Percentiles rank a stretch among this genome's conserved stretches.
Evolutionary conservation across 2,329 filamentous ascomycete genomes (phyloP).

Genomic region (Macroventuria anomochaeta): DNA sequence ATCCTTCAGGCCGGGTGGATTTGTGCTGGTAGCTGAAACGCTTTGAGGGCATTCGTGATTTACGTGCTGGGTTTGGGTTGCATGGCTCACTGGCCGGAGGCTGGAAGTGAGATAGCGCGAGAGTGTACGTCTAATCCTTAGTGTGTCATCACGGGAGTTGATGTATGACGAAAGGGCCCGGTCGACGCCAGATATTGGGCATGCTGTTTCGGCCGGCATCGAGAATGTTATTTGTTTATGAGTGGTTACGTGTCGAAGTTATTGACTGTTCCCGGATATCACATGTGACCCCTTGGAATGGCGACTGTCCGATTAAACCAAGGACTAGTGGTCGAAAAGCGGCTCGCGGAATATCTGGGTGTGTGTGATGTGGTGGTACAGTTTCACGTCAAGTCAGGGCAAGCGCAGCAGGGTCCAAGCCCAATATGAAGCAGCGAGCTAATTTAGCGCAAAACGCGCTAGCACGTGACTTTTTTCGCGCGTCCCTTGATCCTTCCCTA

Average conservation of each 20-base stretch:
- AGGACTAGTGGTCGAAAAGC: neutral
- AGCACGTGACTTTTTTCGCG: conserved; percentile 2
- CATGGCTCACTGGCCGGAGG: conserved; percentile 35
- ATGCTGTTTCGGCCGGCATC: conserved; percentile 38
- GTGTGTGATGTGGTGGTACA: conserved; percentile 12
- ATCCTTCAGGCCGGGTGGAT: conserved; percentile 50
- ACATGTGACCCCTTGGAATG: neutral
- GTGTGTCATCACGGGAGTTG: conserved; percentile 45
- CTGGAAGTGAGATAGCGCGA: conserved; percentile 42
- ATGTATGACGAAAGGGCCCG: conserved; percentile 46
- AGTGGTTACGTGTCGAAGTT: neutral
- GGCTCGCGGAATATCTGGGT: neutral
- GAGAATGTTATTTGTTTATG: conserved; percentile 1
- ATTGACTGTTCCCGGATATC: too few species aligned
- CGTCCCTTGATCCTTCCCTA: neutral
- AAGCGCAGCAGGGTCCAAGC: conserved; percentile 8
- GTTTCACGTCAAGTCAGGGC: neutral
- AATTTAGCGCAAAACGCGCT: conserved; percentile 8
- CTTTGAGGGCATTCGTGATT: conserved; percentile 40
- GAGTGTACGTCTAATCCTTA: conserved; percentile 45
- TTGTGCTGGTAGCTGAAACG: conserved; percentile 31
- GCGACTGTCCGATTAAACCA: neutral
- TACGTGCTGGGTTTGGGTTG: conserved; percentile 41
- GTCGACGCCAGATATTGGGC: conserved; percentile 48
- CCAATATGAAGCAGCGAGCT: neutral